phyloP scores from a whole-genome alignment of 2,329 filamentous ascomycete species.

The Fusarium incarnatum region DNA sequence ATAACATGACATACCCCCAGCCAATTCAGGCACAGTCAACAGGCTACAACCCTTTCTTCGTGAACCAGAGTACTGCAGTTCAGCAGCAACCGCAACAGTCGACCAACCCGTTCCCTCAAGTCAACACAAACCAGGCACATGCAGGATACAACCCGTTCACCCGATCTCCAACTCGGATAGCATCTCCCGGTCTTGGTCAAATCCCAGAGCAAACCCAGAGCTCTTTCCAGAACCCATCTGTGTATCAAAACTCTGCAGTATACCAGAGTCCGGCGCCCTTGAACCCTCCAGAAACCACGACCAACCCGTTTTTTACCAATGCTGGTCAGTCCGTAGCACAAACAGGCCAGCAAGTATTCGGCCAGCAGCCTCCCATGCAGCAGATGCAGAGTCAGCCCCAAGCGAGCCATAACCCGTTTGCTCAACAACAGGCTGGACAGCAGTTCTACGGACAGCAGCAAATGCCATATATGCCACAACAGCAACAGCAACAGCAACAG shows the following conservation, averaged over 20 bases:
- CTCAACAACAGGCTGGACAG: conserved; percentile 43
- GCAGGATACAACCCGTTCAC: conserved; percentile 61
- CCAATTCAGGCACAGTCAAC: conserved; percentile 55
- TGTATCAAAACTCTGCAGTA: conserved; percentile 48
- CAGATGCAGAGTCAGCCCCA: conserved; percentile 33
- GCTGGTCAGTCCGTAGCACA: conserved; percentile 46
- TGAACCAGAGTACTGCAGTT: conserved; percentile 50
- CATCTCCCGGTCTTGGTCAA: conserved; percentile 62
- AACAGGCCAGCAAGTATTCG: conserved; percentile 45
- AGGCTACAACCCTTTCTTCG: conserved; percentile 66
- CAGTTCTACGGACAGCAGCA: conserved; percentile 44
- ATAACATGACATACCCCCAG: conserved; percentile 58
- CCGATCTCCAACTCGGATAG: conserved; percentile 62
- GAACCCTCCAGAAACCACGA: conserved; percentile 44
- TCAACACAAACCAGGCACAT: conserved; percentile 55
- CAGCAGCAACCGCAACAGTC: conserved; percentile 53
- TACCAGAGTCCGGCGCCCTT: conserved; percentile 50
- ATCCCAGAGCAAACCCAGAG: conserved; percentile 65
- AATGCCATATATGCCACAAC: conserved; percentile 41
- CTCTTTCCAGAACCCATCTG: conserved; percentile 53
- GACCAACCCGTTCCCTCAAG: conserved; percentile 46
- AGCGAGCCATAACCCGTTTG: conserved; percentile 43
- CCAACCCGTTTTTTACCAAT: conserved; percentile 55
- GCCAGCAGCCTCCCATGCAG: conserved; percentile 39
- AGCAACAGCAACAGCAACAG: conserved; percentile 48